Evolutionary conservation across 2,329 filamentous ascomycete genomes (phyloP), one percentile per base, ranked within the genome.

Genomic region (Cryphonectria radicalis): DNA sequence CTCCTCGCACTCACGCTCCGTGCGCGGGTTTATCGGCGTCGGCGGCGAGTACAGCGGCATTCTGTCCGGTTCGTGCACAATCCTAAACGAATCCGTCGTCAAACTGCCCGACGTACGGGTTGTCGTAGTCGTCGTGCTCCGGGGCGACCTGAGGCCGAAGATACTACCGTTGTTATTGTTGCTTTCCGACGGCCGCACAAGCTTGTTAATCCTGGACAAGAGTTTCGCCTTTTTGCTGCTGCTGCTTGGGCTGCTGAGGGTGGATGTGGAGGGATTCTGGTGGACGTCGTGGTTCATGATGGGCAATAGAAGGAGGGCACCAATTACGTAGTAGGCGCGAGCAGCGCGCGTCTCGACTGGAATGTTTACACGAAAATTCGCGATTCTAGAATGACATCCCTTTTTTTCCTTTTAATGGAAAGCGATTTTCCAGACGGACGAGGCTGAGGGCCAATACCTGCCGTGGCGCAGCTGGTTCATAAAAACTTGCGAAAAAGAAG

Each of bases 51-150:
- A 69, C 22, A 69, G 46, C 4, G 69, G 67, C 35, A 43, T 62
- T 8, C 55, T 66, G 53, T 73, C 72, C 1, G 70, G 72, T 13
- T 28, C n/a, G 40, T 73, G 70, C 17, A 70, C 63, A 3, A 72
- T 69, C 32, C 64, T 63, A 46, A 73, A 73, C 4, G 40, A 10
- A 14, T 65, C n/a, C 4, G 65, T 22, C 19, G 67, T 13, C 5
- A 17, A n/a, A 22, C 46, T 50, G 46, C 19, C 46, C 2, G 46
- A 50, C 22, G 46, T 32, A n/a, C 28, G 13, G 35, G 25, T 35
- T 11, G 32, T 19, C 32, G 35, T 32, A 32, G 32, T 63, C 2
- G 53, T 14, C 13, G 50, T 19, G 25, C 25, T 4, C 43, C 50
- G 64, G 40, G 68, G 35, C 19, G 60, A 53, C 32, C 63, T 66